Conservation (phyloP, 1,139 yeast genomes). For the Nakaseomyces delphensis region DNA sequence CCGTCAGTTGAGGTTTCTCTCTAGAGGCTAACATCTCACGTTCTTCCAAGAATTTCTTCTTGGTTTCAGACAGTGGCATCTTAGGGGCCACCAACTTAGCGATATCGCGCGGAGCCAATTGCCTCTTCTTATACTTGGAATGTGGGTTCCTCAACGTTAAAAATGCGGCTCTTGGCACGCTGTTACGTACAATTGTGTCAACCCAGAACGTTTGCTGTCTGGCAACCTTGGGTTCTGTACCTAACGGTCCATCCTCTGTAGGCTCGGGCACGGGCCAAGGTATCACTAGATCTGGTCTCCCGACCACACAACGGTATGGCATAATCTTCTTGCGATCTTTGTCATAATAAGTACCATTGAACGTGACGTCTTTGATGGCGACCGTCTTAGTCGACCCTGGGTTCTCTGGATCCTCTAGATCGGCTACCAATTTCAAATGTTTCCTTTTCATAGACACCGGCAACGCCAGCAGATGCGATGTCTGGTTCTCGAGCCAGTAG, state of each 20-base stretch:
- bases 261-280: constrained; percentile 89
- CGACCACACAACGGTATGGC: constrained; percentile 71
- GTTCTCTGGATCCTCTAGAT: constrained; percentile 48
- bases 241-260: constrained; percentile 49
- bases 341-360: constrained; percentile 64
- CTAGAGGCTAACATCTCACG: constrained; percentile 42
- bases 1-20: constrained; percentile 45
- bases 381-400: constrained; percentile 44
- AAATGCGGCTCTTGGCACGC: constrained; percentile 61
- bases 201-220: constrained; percentile 70
- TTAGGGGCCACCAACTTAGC: constrained; percentile 57
- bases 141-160: constrained; percentile 64
- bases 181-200: constrained; percentile 55
- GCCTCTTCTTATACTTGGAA: constrained; percentile 46
- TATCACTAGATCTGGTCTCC: constrained; percentile 52
- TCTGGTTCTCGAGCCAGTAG: constrained; percentile 67
- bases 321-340: constrained; percentile 62
- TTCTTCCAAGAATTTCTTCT: constrained; percentile 46
- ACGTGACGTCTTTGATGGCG: constrained; percentile 67
- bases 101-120: constrained; percentile 52
- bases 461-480: constrained; percentile 52
- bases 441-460: constrained; percentile 54
- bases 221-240: constrained; percentile 53
- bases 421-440: constrained; percentile 69
- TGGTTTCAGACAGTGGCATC: constrained; percentile 68